Percentiles rank a stretch among this genome's conserved stretches.
These are phyloP conservation scores for Coniochaeta sp. DNA, from an alignment of 2,329 filamentous ascomycete genomes.

Conservation along the genomic window DNA sequence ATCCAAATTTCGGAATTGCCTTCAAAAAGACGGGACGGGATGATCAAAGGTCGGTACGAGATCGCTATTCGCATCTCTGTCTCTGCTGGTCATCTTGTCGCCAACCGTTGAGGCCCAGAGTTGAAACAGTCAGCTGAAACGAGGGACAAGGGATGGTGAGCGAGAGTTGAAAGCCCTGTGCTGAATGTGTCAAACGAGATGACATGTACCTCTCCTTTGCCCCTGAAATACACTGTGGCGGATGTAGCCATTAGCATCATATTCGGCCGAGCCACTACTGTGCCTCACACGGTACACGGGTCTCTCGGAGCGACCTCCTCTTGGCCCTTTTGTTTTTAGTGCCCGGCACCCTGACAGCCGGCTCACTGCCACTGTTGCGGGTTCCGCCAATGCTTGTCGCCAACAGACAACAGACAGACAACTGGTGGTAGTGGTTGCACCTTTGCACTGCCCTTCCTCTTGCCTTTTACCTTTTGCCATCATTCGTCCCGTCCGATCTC, in stretches of 20 bases:
- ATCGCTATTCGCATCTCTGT: too few species aligned
- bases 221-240: neutral
- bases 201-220: neutral
- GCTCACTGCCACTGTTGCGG: neutral
- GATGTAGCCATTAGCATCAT: neutral
- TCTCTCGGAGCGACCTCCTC: neutral
- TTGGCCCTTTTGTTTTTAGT: neutral
- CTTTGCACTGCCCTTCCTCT: too few species aligned
- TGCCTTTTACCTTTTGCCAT: too few species aligned
- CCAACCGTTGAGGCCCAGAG: neutral
- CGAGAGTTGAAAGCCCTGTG: neutral
- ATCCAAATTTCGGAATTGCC: too few species aligned
- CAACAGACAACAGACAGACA: too few species aligned
- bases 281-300: neutral
- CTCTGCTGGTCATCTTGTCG: too few species aligned
- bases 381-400: neutral
- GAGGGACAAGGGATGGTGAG: neutral
- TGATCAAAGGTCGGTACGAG: too few species aligned
- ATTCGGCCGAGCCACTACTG: neutral
- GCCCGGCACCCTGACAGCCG: neutral
- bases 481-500: too few species aligned
- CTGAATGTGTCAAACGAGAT: neutral
- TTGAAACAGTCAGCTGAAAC: constrained; percentile 1
- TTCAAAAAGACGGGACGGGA: too few species aligned
- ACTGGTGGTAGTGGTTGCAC: neutral